Evolutionary conservation across 257 asterid species (phyloP).

Genomic region (Anisodus tanguticus): DNA sequence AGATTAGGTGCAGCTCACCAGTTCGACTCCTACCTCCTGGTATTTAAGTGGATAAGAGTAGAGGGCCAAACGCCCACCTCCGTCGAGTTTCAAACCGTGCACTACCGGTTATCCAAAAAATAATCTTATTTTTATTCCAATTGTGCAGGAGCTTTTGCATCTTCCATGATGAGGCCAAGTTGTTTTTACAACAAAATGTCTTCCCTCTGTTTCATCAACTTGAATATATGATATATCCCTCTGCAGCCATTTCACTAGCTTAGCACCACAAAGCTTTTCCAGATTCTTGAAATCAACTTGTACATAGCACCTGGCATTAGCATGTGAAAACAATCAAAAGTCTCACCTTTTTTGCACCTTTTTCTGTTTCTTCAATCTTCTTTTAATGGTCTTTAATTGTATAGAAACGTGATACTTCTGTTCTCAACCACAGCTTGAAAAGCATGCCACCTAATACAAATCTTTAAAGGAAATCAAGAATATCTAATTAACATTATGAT

Average conservation of each 20-base stretch:
- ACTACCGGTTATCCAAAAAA: neutral
- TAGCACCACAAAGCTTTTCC: conserved; percentile 15
- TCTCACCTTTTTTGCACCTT: neutral
- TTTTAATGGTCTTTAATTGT: conserved; percentile 23
- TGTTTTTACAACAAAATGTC: conserved; percentile 17
- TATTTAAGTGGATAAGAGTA: neutral
- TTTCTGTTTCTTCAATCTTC: neutral
- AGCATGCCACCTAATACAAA: conserved; percentile 58
- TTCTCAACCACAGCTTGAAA: conserved; percentile 47
- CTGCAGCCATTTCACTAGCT: conserved; percentile 25
- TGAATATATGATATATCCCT: neutral
- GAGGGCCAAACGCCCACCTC: neutral
- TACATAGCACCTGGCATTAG: conserved; percentile 27
- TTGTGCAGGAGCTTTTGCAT: conserved; percentile 8
- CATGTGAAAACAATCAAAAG: conserved; percentile 29
- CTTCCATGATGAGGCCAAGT: conserved; percentile 27
- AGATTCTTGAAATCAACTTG: conserved; percentile 12
- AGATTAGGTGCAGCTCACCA: neutral
- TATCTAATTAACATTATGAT: conserved; percentile 37
- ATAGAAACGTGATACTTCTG: conserved; percentile 13
- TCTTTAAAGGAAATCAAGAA: conserved; percentile 45
- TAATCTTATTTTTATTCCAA: neutral
- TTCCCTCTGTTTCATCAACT: conserved; percentile 24
- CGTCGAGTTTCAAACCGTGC: neutral
- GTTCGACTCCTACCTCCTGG: neutral